Evolutionary conservation across 176 grass and related monocot species (phyloP).

Genomic region (Hordeum marinum): DNA sequence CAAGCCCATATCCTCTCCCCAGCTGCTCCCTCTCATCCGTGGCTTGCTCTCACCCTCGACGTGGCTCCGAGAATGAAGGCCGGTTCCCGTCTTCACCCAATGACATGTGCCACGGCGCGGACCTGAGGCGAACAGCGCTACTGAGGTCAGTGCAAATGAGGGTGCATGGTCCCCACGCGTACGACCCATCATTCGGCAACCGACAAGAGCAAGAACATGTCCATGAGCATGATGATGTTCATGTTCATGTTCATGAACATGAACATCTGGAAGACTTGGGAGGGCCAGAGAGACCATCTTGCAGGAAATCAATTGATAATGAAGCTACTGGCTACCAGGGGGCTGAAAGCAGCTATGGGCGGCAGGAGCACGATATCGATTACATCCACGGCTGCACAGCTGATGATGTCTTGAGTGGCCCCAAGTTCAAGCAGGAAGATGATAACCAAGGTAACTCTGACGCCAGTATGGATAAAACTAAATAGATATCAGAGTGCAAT

Average conservation of each 20-base stretch:
- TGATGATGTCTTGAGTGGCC: slow-evolving; percentile 12
- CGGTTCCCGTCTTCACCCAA: slow-evolving; percentile 90
- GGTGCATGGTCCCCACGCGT: slow-evolving; percentile 50
- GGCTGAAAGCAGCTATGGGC: slow-evolving; percentile 31
- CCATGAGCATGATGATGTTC: slow-evolving; percentile 44
- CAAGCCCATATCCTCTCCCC: slow-evolving; percentile 44
- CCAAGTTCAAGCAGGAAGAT: slow-evolving; percentile 38
- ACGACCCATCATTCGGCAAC: slow-evolving; percentile 43
- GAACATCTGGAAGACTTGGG: slow-evolving; percentile 49
- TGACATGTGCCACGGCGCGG: slow-evolving; percentile 78
- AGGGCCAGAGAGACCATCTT: slow-evolving; percentile 29
- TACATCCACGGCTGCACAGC: slow-evolving; percentile 36
- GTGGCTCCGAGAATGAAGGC: slow-evolving; percentile 73
- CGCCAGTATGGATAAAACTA: slow-evolving; percentile 14
- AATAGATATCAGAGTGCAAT: slow-evolving; percentile 1
- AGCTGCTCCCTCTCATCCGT: slow-evolving; percentile 64
- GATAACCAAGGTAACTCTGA: slow-evolving; percentile 9
- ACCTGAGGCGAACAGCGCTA: slow-evolving; percentile 66
- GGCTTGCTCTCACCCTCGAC: slow-evolving; percentile 59
- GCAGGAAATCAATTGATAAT: slow-evolving; percentile 52
- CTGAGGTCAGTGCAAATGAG: slow-evolving; percentile 94
- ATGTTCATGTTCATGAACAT: slow-evolving; percentile 17
- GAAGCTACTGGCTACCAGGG: slow-evolving; percentile 31
- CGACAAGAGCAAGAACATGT: slow-evolving; percentile 57
- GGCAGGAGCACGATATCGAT: slow-evolving; percentile 34